Evolutionary conservation across 2,329 filamentous ascomycete genomes (phyloP).

Genomic region (Neocucurbitaria cava): DNA sequence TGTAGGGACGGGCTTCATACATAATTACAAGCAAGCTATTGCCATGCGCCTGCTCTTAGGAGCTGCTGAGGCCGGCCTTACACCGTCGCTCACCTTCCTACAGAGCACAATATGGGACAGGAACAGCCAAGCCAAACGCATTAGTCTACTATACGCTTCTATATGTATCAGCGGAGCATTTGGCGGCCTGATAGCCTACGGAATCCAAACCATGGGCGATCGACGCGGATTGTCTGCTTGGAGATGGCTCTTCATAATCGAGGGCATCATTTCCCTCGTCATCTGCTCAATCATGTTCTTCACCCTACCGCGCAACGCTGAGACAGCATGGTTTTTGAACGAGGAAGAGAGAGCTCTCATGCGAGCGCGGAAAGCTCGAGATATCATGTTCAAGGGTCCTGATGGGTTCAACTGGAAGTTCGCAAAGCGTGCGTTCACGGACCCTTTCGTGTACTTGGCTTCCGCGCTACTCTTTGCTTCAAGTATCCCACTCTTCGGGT

Average conservation of each 20-base stretch:
- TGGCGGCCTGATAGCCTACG: slow-evolving; percentile 33
- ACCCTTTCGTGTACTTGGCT: neutral
- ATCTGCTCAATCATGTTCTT: slow-evolving; percentile 64
- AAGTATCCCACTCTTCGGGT: neutral
- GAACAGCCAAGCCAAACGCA: slow-evolving; percentile 32
- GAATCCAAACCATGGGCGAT: slow-evolving; percentile 31
- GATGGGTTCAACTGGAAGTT: slow-evolving; percentile 40
- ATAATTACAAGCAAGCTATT: slow-evolving; percentile 37
- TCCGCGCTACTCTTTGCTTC: neutral
- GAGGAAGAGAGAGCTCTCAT: slow-evolving; percentile 61
- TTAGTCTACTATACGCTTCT: slow-evolving; percentile 32
- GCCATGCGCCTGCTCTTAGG: slow-evolving; percentile 37
- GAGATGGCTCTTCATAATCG: slow-evolving; percentile 28
- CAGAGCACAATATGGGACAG: slow-evolving; percentile 39
- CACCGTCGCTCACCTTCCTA: slow-evolving; percentile 33
- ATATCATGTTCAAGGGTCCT: slow-evolving; percentile 37
- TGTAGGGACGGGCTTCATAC: slow-evolving; percentile 39
- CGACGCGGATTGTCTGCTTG: slow-evolving; percentile 34
- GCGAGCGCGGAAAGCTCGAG: slow-evolving; percentile 34
- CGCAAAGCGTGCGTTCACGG: slow-evolving; percentile 4
- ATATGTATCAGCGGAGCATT: slow-evolving; percentile 27
- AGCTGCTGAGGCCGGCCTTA: slow-evolving; percentile 36
- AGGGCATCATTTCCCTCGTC: slow-evolving; percentile 67
- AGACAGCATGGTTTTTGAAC: slow-evolving; percentile 62
- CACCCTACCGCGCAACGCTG: slow-evolving; percentile 60